A percentile compares a stretch with the other conserved stretches of the same genome.
phyloP scores from a whole-genome alignment of 2,329 filamentous ascomycete genomes.

The Fusarium duplospermum region DNA sequence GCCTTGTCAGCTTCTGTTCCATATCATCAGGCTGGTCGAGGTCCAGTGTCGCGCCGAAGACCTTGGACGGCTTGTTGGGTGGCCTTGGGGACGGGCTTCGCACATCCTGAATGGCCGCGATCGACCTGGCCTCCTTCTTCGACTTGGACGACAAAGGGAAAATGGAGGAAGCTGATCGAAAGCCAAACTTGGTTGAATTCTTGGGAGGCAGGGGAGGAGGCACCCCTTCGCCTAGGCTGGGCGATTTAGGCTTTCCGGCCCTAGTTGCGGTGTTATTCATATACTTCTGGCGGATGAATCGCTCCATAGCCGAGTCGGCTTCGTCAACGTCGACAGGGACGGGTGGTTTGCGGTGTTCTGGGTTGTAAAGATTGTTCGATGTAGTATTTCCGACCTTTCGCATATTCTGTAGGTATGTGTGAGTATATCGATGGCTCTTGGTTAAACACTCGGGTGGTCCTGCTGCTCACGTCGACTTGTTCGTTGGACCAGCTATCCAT shows the following conservation, averaged over 20 bases:
- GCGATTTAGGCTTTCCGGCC: constrained; percentile 50
- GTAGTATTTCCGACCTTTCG: constrained; percentile 87
- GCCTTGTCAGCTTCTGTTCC: constrained; percentile 79
- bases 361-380: constrained; percentile 92
- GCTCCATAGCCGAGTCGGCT: constrained; percentile 92
- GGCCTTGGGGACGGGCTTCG: constrained; percentile 53
- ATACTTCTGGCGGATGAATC: constrained; percentile 96
- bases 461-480: constrained; percentile 85
- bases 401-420: constrained; percentile 77
- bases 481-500: constrained; percentile 98
- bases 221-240: constrained; percentile 64
- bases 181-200: constrained; percentile 71
- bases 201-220: constrained; percentile 72
- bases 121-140: constrained; percentile 62
- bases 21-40: constrained; percentile 66
- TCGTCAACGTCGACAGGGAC: constrained; percentile 93
- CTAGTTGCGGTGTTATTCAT: constrained; percentile 65
- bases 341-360: constrained; percentile 82
- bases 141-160: constrained; percentile 72
- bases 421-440: constrained; percentile 15
- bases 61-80: constrained; percentile 73
- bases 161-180: constrained; percentile 73
- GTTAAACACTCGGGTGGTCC: neutral
- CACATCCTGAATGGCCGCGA: constrained; percentile 41
- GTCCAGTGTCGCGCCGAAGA: constrained; percentile 77